phyloP scores from a whole-genome alignment of 78 protist species.

The Dictyostelium capitatum region DNA sequence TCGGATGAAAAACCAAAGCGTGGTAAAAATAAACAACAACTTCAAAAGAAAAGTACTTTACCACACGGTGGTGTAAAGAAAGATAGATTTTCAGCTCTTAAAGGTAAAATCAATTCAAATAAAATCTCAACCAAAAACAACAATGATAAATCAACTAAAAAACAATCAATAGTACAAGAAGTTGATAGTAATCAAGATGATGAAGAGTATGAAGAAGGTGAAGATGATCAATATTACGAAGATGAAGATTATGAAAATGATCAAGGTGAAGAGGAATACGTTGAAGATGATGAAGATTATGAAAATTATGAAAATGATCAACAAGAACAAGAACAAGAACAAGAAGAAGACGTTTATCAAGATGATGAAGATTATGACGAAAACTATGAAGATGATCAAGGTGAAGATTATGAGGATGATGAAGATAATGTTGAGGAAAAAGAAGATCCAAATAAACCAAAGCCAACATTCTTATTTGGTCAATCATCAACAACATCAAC shows the following conservation, averaged over 20 bases:
- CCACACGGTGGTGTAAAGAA: not conserved
- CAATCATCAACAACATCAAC: not conserved
- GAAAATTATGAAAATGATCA: not conserved
- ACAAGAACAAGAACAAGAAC: not conserved
- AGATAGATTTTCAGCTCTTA: not conserved
- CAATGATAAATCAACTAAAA: not conserved
- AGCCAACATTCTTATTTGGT: slow-evolving; percentile 14
- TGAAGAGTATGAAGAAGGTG: no score
- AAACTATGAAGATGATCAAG: not conserved
- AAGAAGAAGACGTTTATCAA: not conserved
- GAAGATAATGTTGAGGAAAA: not conserved
- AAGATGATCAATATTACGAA: not conserved
- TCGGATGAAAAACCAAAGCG: not conserved
- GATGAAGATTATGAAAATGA: not conserved
- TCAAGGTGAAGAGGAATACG: not conserved
- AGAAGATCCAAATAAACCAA: slow-evolving; percentile 23
- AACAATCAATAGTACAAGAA: no score
- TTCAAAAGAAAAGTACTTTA: not conserved
- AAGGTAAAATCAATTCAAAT: not conserved
- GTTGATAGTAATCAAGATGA: no score
- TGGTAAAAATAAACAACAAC: not conserved
- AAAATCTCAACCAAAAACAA: no score
- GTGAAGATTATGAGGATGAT: not conserved
- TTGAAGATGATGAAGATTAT: slow-evolving; percentile 10
- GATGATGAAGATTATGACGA: not conserved